These are phyloP conservation scores for Cordyceps javanica DNA, from an alignment of 2,329 filamentous ascomycete genomes.

Conservation along the genomic window DNA sequence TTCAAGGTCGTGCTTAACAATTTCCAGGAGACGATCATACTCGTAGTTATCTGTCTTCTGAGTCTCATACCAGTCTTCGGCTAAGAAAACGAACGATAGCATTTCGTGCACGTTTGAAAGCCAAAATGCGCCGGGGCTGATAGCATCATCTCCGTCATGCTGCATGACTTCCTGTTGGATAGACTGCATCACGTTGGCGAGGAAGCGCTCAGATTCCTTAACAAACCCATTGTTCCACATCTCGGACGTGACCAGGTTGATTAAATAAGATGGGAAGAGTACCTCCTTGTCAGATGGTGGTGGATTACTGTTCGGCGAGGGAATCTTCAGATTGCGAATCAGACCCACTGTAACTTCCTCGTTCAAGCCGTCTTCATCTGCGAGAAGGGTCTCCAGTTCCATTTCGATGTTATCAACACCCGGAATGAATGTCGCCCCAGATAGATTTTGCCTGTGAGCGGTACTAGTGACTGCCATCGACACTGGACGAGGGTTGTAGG, in stretches of 20 bases:
- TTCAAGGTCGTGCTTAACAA: conserved; percentile 98
- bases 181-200: conserved; percentile 99
- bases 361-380: conserved; percentile 92
- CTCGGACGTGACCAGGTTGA: conserved; percentile 97
- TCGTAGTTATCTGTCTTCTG: conserved; percentile 99
- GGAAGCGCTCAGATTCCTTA: conserved; percentile 97
- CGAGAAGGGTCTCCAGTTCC: conserved; percentile 87
- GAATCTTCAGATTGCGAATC: conserved; percentile 95
- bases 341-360: conserved; percentile 95
- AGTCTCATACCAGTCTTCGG: conserved; percentile 98
- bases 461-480: conserved; percentile 82
- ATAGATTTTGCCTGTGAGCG: conserved; percentile 63
- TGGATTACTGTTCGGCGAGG: conserved; percentile 76
- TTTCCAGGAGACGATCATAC: conserved; percentile 93
- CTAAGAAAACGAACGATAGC: conserved; percentile 98
- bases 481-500: conserved; percentile 90
- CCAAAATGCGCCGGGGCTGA: conserved; percentile 98
- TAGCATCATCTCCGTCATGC: conserved; percentile 92
- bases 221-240: conserved; percentile 99
- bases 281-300: conserved; percentile 97
- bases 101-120: conserved; percentile 99
- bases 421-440: conserved; percentile 71
- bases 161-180: conserved; percentile 99
- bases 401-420: conserved; percentile 86
- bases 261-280: conserved; percentile 95